Conservation (phyloP, 257 asterid genomes). For the Anisodus acutangulus region DNA sequence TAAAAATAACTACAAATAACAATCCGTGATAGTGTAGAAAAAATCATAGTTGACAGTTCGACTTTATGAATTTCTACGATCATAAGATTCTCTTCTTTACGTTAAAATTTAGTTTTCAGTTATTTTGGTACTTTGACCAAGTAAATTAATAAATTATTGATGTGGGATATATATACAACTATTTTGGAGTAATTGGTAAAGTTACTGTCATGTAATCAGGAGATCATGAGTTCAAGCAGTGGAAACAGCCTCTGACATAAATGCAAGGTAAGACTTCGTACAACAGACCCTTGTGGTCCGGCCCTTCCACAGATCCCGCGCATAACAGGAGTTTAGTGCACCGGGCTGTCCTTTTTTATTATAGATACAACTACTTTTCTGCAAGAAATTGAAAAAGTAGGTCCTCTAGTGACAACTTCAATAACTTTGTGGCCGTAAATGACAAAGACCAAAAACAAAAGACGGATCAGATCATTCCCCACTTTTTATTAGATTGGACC, state of each 20-base stretch:
- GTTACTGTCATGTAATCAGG: too few species aligned
- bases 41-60: too few species aligned
- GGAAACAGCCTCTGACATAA: too few species aligned
- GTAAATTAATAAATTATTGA: slow-evolving; percentile 14
- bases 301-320: too few species aligned
- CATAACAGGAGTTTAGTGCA: too few species aligned
- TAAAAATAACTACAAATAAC: too few species aligned
- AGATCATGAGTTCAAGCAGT: too few species aligned
- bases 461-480: not conserved
- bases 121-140: not conserved
- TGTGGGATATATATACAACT: slow-evolving; percentile 22
- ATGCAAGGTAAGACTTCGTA: too few species aligned
- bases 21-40: not conserved
- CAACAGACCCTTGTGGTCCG: too few species aligned
- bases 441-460: not conserved
- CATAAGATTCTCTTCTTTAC: not conserved
- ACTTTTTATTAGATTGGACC: slow-evolving; percentile 16
- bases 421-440: not conserved
- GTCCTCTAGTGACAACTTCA: not conserved
- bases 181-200: too few species aligned
- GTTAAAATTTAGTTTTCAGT: not conserved
- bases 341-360: too few species aligned
- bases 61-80: not conserved
- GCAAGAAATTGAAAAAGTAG: not conserved
- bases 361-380: not conserved